Evolutionary conservation across 768 basidiomycete species (phyloP).

Genomic region (Panaeolus papilionaceus): DNA sequence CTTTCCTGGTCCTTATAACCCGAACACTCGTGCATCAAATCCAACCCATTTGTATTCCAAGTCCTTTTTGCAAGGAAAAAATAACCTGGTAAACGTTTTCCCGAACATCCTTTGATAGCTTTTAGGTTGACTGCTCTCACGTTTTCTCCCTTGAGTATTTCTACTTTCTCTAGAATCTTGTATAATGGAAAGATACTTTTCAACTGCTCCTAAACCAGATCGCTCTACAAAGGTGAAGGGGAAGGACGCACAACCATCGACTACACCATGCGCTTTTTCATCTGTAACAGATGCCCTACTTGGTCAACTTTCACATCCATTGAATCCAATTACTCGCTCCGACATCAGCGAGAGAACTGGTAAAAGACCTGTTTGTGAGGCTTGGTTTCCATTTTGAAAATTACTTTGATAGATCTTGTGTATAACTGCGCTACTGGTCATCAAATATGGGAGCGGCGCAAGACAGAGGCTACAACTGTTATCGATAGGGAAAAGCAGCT

Average conservation of each 20-base stretch:
- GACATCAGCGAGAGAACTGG: constrained; percentile 68
- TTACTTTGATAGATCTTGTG: constrained; percentile 53
- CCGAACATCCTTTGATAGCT: neutral
- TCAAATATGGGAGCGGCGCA: constrained; percentile 60
- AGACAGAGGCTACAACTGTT: constrained; percentile 43
- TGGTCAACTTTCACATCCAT: constrained; percentile 61
- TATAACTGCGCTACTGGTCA: constrained; percentile 73
- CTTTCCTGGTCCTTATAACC: neutral
- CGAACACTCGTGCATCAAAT: neutral
- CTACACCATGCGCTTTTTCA: neutral
- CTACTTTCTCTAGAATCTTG: neutral
- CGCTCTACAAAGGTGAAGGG: neutral
- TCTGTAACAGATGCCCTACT: constrained; percentile 32
- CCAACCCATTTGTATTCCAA: neutral
- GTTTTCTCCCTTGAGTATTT: neutral
- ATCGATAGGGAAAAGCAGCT: constrained; percentile 56
- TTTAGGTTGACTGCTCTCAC: neutral
- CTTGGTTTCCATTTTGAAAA: neutral
- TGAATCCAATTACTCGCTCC: constrained; percentile 83
- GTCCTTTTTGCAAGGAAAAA: neutral
- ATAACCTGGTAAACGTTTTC: neutral
- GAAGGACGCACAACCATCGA: neutral
- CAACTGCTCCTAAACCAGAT: constrained; percentile 17
- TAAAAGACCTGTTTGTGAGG: constrained; percentile 31
- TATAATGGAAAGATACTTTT: constrained; percentile 25